Evolutionary conservation across 768 basidiomycete species (phyloP), one percentile per base, ranked within the genome.

Genomic region (Punctularia strigosozonata): DNA sequence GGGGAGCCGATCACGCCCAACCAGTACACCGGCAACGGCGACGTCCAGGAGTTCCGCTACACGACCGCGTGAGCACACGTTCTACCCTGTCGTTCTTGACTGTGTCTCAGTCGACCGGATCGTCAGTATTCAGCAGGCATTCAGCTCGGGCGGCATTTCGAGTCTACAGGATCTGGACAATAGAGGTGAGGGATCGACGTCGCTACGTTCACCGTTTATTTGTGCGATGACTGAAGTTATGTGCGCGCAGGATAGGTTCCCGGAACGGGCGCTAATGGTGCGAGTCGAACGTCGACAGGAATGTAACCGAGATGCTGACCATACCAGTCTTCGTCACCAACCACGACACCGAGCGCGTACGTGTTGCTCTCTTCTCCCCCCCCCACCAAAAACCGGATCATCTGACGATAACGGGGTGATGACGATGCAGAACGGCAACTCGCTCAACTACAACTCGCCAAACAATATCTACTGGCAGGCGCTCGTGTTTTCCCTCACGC

Each of bases 381-480:
- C 12, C 14, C 17, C 15, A 7, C 17, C 3, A 31, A 30, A 6
- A 20, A 3, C n/a, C 6, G 32, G 31, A 24, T 31, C 3, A 28
- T 21, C 12, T 36, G 34, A 20, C 26, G 17, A 36, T 6, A 3
- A 3, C 10, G 5, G n/a, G n/a, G n/a, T n/a, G n/a, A n/a, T n/a
- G n/a, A n/a, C n/a, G n/a, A n/a, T 34, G 1, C 34, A 66, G 77
- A 68, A 64, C 38, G 73, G 71, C 1, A 48, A 39, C 20, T 77
- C 78, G 0, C 59, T 82, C 5, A 76, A 69, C 46, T 62, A 62
- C 31, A 71, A 74, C 43, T 80, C 78, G 0, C 63, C 77, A 1
- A 71, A 69, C n/a, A 80, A 82, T 52, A 68, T 73, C 0, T 81
- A 80, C 50, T 64, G 67, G 13, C 62, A 68, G 3, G 77, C 75